phyloP scores from a whole-genome alignment of 2,329 filamentous ascomycete genomes.

The Fusarium tanahbumbuense region DNA sequence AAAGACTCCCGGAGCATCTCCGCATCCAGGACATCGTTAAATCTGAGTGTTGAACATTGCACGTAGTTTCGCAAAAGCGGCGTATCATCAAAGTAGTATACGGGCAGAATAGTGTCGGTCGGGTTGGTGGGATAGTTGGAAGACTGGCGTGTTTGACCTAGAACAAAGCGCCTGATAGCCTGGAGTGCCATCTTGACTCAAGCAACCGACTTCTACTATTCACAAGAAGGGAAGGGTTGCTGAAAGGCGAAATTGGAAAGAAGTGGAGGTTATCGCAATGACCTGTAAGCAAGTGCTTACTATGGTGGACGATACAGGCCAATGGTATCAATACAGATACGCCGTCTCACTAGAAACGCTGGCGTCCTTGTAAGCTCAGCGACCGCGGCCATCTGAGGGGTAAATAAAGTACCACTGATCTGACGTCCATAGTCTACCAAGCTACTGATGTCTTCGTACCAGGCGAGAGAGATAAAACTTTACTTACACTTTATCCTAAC shows the following conservation, averaged over 20 bases:
- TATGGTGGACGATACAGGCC: neutral
- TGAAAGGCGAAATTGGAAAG: neutral
- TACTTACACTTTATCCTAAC: too few species aligned
- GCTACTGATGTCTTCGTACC: too few species aligned
- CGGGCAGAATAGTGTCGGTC: slow-evolving; percentile 16
- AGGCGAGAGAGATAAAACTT: too few species aligned
- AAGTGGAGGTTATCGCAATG: neutral
- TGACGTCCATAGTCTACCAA: neutral
- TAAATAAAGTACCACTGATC: neutral
- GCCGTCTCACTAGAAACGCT: neutral
- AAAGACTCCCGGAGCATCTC: slow-evolving; percentile 46
- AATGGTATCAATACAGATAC: neutral
- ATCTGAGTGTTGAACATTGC: slow-evolving; percentile 16
- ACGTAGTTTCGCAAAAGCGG: slow-evolving; percentile 17
- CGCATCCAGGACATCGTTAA: slow-evolving; percentile 49
- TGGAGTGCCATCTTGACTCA: neutral
- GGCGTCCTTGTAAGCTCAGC: neutral
- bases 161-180: slow-evolving; percentile 4
- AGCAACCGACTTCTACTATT: rapidly evolving
- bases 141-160: slow-evolving; percentile 1
- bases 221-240: rapidly evolving
- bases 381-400: neutral
- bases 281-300: neutral
- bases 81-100: slow-evolving; percentile 25
- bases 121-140: slow-evolving; percentile 9